Evolutionary conservation across 495 filamentous ascomycete genomes (phyloP), one percentile per base, ranked within the genome.

Genomic region (Talaromyces proteolyticus): DNA sequence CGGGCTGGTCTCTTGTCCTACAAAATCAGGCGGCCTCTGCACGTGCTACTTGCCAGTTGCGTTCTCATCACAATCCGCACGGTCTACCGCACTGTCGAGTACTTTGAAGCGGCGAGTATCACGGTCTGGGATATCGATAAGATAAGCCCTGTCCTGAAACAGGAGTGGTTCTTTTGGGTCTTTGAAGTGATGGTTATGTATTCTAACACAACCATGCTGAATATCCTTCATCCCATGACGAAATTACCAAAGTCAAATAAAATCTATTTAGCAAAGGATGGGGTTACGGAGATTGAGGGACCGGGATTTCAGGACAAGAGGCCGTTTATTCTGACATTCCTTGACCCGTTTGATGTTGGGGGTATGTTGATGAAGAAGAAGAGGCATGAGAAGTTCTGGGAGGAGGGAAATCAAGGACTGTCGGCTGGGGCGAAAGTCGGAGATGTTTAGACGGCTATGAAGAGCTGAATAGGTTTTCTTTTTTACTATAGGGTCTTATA

Each of bases 161-260:
- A 85, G 45, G 86, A 89, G 59, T 84, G 79, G 78, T 87, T 79
- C 59, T 87, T 88, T 58, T 89, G 79, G 65, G 68, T 89, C 26
- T 88, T 88, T 53, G 86, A 89, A 60, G 75, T 73, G 0, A 59
- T 60, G 10, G 62, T 86, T 44, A 89, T 90, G 85, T 68, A 84
- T 3, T 42, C 55, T 42, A 89, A 88, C 49, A 73, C 68, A 18
- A 65, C 76, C 8, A 51, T 89, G 59, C 59, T 85, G 49, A 88
- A 88, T 54, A 56, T 77, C 10, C 70, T 81, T 20, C 82, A 86
- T 59, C 86, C 86, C 14, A 74, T 79, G 54, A 57, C 54, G 21
- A 84, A 70, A 52, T 65, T 90, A 42, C 86, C 86, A 0, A 64
- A 68, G 41, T 78, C 76, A 46, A 79, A 79, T 42, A 84, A 82